Evolutionary conservation across 2,329 filamentous ascomycete genomes (phyloP).

Genomic region (Penicillium glabrum): DNA sequence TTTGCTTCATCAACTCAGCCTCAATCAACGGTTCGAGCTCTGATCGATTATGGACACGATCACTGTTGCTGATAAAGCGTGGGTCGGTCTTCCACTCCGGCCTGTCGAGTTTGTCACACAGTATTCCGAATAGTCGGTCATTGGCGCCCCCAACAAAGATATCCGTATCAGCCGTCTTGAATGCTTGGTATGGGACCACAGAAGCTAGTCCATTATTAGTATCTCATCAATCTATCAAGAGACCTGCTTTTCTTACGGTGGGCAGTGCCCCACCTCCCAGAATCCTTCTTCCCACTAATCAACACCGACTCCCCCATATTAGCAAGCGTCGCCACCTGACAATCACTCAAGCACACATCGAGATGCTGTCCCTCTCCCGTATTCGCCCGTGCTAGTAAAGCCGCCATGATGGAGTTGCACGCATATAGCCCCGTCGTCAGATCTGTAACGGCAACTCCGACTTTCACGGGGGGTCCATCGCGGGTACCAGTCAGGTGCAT

Average conservation of each 20-base stretch:
- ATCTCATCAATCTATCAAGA: too few species aligned
- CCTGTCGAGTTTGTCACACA: constrained; percentile 58
- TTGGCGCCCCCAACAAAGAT: constrained; percentile 66
- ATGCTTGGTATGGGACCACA: constrained; percentile 93
- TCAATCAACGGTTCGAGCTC: constrained; percentile 80
- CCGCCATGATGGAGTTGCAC: constrained; percentile 92
- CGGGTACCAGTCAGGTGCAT: constrained; percentile 97
- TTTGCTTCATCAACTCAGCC: constrained; percentile 68
- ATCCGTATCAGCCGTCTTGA: constrained; percentile 63
- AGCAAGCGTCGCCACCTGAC: constrained; percentile 86
- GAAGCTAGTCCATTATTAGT: constrained; percentile 61
- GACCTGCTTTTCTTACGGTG: constrained; percentile 62
- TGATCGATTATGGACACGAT: constrained; percentile 65
- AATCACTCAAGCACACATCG: constrained; percentile 87
- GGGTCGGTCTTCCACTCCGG: constrained; percentile 59
- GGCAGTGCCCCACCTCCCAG: constrained; percentile 91
- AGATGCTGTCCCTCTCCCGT: constrained; percentile 87
- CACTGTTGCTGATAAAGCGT: constrained; percentile 59
- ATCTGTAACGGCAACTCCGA: constrained; percentile 97
- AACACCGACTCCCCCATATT: constrained; percentile 93
- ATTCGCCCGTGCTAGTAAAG: constrained; percentile 69
- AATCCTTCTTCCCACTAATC: constrained; percentile 82
- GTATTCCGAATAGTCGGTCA: constrained; percentile 60
- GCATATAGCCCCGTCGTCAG: constrained; percentile 94
- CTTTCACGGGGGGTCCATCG: constrained; percentile 90